phyloP scores from a whole-genome alignment of 495 filamentous ascomycete genomes.

The Aspergillus homomorphus region DNA sequence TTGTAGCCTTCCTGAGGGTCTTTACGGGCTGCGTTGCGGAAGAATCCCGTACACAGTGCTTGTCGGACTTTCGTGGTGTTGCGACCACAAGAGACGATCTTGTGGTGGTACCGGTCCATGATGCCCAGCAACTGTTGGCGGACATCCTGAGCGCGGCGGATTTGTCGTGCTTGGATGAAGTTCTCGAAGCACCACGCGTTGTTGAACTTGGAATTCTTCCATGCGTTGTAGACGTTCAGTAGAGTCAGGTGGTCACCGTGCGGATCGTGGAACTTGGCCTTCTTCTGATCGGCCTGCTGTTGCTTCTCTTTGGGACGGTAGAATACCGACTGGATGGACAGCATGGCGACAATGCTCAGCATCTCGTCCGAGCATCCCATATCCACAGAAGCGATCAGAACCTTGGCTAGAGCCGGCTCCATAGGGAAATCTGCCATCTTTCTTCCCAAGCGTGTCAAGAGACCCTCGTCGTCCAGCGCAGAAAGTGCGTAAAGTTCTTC shows the following conservation, averaged over 20 bases:
- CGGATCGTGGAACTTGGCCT: constrained; percentile 93
- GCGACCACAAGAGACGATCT: constrained; percentile 76
- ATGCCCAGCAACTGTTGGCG: constrained; percentile 88
- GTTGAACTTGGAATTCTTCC: constrained; percentile 78
- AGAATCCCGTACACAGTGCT: constrained; percentile 89
- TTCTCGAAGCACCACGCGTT: constrained; percentile 97
- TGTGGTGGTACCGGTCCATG: constrained; percentile 83
- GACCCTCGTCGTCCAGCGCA: constrained; percentile 93
- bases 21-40: constrained; percentile 91
- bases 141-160: constrained; percentile 87
- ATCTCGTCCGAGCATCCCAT: constrained; percentile 90
- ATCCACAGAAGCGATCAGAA: constrained; percentile 82
- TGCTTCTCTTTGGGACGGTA: constrained; percentile 97
- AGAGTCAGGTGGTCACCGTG: constrained; percentile 92
- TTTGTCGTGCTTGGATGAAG: constrained; percentile 88
- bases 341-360: constrained; percentile 92
- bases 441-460: constrained; percentile 85
- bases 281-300: constrained; percentile 93
- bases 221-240: constrained; percentile 93
- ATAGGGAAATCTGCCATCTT: constrained; percentile 99
- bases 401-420: constrained; percentile 84
- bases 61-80: constrained; percentile 87
- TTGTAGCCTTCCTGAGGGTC: constrained; percentile 96
- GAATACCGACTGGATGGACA: constrained; percentile 80
- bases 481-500: constrained; percentile 92